Evolutionary conservation across 257 asterid species (phyloP).

Genomic region (Gentiana macrophylla): DNA sequence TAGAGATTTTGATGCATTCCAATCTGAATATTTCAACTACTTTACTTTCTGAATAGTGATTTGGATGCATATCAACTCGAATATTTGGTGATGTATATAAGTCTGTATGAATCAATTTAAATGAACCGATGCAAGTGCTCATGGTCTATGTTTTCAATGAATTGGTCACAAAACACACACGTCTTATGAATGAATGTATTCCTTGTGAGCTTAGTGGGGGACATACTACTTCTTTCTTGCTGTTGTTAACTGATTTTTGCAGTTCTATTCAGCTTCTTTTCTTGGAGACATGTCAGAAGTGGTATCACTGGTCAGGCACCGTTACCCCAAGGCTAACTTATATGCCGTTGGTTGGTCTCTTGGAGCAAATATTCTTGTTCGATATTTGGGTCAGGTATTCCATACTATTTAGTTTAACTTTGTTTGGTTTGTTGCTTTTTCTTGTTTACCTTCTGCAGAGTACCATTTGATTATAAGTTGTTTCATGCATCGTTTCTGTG

Average conservation of each 20-base stretch:
- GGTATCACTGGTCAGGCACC: conserved; percentile 50
- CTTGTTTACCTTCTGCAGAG: background rate
- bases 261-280: conserved; percentile 98
- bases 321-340: conserved; percentile 67
- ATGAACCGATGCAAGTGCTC: too few relatives aligned
- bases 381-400: conserved; percentile 76
- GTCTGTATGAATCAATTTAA: too few relatives aligned
- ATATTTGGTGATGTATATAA: too few relatives aligned
- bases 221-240: background rate
- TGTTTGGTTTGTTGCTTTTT: background rate
- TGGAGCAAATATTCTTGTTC: conserved; percentile 94
- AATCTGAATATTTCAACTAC: too few relatives aligned
- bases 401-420: conserved; percentile 1
- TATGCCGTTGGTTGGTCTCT: conserved; percentile 97
- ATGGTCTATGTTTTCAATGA: too few relatives aligned
- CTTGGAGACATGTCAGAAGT: conserved; percentile 84
- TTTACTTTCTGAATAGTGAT: too few relatives aligned
- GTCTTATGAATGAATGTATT: too few relatives aligned
- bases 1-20: too few relatives aligned
- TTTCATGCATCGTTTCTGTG: too few relatives aligned
- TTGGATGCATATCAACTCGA: too few relatives aligned
- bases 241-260: conserved; percentile 24
- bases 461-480: too few relatives aligned
- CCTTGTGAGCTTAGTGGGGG: too few relatives aligned
- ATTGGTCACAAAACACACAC: background rate